Evolutionary conservation across 2,329 filamentous ascomycete species (phyloP).

Genomic region (Amphichorda felina): DNA sequence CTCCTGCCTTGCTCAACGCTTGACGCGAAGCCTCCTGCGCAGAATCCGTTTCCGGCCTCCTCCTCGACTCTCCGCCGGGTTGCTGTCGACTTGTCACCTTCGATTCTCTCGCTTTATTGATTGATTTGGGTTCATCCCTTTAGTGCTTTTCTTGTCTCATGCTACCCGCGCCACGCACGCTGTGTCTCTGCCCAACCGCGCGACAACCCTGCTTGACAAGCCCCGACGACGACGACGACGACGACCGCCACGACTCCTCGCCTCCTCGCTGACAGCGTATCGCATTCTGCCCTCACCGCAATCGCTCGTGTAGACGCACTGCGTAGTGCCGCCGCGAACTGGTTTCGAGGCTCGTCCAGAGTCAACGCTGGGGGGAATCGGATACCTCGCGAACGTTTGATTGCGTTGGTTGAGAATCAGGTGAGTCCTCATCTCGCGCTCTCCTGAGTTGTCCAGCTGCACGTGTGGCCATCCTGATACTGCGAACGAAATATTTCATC

Average conservation of each 20-base stretch:
- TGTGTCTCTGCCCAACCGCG: conserved; percentile 4
- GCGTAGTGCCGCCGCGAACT: no score
- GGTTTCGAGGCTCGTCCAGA: background rate
- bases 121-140: background rate
- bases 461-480: no score
- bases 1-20: conserved; percentile 3
- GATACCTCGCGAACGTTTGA: background rate
- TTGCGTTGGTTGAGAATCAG: background rate
- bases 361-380: background rate
- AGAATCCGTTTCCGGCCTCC: background rate
- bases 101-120: background rate
- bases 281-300: background rate
- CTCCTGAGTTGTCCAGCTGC: no score
- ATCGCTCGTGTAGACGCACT: background rate
- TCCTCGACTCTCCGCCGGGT: background rate
- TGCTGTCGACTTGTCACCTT: background rate
- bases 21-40: conserved; percentile 1
- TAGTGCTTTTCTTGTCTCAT: background rate
- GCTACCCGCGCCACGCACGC: conserved; percentile 2
- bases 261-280: background rate
- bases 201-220: background rate
- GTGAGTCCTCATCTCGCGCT: no score
- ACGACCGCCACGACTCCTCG: background rate
- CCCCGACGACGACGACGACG: no score
- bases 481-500: no score